Base-by-base conservation (phyloP, 345 rosid genomes). In the Gossypium mustelinum region DNA sequence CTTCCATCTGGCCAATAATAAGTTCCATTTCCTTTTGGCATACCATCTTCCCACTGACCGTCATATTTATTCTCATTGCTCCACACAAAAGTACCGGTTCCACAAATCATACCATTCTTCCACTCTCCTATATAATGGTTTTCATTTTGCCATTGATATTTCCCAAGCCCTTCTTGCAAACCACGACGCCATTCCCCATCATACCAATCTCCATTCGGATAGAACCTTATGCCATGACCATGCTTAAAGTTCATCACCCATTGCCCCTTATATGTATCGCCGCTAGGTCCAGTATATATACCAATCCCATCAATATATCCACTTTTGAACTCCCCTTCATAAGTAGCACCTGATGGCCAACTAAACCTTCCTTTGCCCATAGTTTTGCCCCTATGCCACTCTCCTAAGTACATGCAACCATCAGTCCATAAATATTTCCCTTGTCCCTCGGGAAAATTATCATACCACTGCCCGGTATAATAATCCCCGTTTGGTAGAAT, bases 221-320 rank as follows among this genome's bases (percentile, higher is more conserved):
- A 92, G 43, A 73, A 68, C 79, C 84, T 90, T 2, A 81, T 51
- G 0, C 98, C 98, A 70, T 86, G 84, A 0, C 98, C 98, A 70
- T 94, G 98, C 77, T 88, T 94, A 39, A 92, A 76, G 79, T 94
- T 92, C 97, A 92, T 92, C 57, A 89, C 83, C 98, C 98, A 94
- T 16, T 91, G 87, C 2, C 97, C 98, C 47, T 79, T 87, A 61
- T 92, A 94, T 17, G 87, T 81, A 55, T 86, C 92, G 22, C 97
- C 97, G 68, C 84, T 79, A 0, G 87, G 75, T 8, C 90, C 90
- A 0, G 88, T 85, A 47, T 92, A 94, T 5, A 87, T 84, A 3
- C 98, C 98, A 13, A 45, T 80, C 7, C 98, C 98, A 65, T 94
- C 95, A 94, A 94, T 94, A 73, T 86, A 92, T 24, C 97, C 97